These are phyloP conservation scores for Chlorophyllum brunneum DNA, from an alignment of 768 basidiomycete species.

Conservation along the genomic window DNA sequence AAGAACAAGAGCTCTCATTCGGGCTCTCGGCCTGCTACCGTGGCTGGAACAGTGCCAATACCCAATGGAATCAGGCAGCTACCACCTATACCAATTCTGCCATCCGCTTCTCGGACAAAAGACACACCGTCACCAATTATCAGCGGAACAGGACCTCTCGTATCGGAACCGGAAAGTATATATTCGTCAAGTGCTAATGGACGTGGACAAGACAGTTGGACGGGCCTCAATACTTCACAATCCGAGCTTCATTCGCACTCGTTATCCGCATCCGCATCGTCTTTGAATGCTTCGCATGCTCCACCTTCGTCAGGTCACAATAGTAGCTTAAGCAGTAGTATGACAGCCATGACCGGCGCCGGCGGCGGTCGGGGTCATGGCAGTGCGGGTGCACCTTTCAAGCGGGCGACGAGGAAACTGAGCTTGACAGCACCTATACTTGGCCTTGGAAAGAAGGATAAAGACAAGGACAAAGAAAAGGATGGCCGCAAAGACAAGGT, in stretches of 20 bases:
- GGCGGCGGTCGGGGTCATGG: not conserved
- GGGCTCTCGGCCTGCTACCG: conserved; percentile 5
- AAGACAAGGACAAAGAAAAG: conserved; percentile 45
- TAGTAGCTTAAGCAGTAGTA: conserved; percentile 19
- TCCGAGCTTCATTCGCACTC: conserved; percentile 6
- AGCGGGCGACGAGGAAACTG: conserved; percentile 56
- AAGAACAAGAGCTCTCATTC: not conserved
- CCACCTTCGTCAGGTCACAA: conserved; percentile 21
- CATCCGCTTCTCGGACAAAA: not conserved
- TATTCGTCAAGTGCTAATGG: conserved; percentile 1
- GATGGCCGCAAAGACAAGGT: conserved; percentile 22
- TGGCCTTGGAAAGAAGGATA: conserved; percentile 52
- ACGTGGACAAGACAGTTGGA: not conserved
- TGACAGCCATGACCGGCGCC: conserved; percentile 17
- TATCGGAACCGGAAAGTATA: conserved; percentile 11
- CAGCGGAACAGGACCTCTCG: conserved; percentile 11
- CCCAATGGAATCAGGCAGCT: conserved; percentile 7
- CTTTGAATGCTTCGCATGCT: conserved; percentile 11
- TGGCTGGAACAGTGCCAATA: not conserved
- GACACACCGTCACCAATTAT: not conserved
- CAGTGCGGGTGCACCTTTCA: conserved; percentile 22
- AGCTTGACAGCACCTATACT: conserved; percentile 64
- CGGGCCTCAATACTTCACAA: conserved; percentile 5
- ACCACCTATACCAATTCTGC: conserved; percentile 15
- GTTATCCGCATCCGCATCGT: conserved; percentile 12